A percentile compares a stretch with the other conserved stretches of the same genome.
Evolutionary conservation across 345 rosid genomes (phyloP).

Genomic region (Geranium rotundifolium): DNA sequence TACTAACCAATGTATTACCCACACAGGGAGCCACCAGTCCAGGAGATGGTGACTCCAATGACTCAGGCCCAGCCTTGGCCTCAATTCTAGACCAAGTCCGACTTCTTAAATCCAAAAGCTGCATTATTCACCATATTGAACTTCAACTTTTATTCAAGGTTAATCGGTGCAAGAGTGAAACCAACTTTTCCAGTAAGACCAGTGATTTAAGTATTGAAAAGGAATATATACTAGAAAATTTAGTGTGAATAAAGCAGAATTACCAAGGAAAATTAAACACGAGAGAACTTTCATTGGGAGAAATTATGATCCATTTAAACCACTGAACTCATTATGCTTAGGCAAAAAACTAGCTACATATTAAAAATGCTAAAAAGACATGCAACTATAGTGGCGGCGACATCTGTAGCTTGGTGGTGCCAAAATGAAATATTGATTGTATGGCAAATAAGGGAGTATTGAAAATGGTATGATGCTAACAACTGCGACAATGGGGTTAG

Average conservation of each 20-base stretch:
- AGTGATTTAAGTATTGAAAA: background rate
- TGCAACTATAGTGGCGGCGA: background rate
- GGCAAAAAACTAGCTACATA: background rate
- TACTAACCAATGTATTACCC: constrained; percentile 93
- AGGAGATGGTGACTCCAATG: constrained; percentile 40
- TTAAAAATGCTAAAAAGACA: no score
- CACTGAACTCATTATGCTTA: background rate
- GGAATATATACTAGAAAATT: background rate
- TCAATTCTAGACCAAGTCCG: constrained; percentile 95
- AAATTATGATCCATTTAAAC: background rate
- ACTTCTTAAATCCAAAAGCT: constrained; percentile 89
- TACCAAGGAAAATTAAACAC: no score
- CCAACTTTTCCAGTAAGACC: background rate
- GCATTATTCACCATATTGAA: constrained; percentile 22
- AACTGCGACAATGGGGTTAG: background rate
- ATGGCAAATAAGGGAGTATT: background rate
- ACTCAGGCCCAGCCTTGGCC: constrained; percentile 45
- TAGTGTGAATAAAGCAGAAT: background rate
- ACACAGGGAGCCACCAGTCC: constrained; percentile 62
- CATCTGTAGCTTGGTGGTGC: background rate
- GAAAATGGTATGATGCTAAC: background rate
- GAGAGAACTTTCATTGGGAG: background rate
- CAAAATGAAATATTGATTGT: background rate
- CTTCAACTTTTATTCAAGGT: constrained; percentile 2
- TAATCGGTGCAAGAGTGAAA: background rate